These are phyloP conservation scores for Xanthoparmelia taractica DNA, from an alignment of 495 filamentous ascomycete genomes.

Conservation along the genomic window DNA sequence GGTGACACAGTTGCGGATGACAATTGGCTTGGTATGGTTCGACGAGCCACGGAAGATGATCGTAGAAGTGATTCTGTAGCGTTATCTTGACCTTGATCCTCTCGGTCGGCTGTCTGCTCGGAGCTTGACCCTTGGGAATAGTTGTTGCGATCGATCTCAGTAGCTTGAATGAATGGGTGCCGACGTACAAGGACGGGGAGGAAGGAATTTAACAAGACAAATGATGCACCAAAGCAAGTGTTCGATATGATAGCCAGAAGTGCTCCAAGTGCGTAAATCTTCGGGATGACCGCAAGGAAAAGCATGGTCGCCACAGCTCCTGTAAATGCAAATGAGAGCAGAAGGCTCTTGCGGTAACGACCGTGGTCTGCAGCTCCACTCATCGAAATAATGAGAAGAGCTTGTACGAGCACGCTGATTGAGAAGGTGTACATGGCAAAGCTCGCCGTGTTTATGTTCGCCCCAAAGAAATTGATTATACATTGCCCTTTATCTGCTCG, in stretches of 20 bases:
- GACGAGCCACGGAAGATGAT: neutral
- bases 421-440: slow-evolving; percentile 99
- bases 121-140: slow-evolving; percentile 21
- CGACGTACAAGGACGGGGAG: slow-evolving; percentile 73
- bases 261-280: slow-evolving; percentile 70
- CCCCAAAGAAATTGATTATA: slow-evolving; percentile 70
- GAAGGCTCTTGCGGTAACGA: slow-evolving; percentile 77
- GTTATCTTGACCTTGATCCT: slow-evolving; percentile 25
- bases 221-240: slow-evolving; percentile 80
- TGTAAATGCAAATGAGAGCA: slow-evolving; percentile 73
- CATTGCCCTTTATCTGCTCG: slow-evolving; percentile 55
- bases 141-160: slow-evolving; percentile 23
- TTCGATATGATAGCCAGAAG: slow-evolving; percentile 83
- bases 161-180: slow-evolving; percentile 46
- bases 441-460: slow-evolving; percentile 89
- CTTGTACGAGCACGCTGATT: slow-evolving; percentile 79
- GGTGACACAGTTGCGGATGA: slow-evolving; percentile 37
- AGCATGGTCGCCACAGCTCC: slow-evolving; percentile 81
- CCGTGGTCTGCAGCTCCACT: slow-evolving; percentile 94
- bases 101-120: slow-evolving; percentile 19
- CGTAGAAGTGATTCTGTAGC: slow-evolving; percentile 40
- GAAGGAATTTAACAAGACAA: slow-evolving; percentile 79
- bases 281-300: slow-evolving; percentile 68
- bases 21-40: neutral
- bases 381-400: slow-evolving; percentile 87